Conservation (phyloP, 78 protist species). For the Dictyostelium capitatum region DNA sequence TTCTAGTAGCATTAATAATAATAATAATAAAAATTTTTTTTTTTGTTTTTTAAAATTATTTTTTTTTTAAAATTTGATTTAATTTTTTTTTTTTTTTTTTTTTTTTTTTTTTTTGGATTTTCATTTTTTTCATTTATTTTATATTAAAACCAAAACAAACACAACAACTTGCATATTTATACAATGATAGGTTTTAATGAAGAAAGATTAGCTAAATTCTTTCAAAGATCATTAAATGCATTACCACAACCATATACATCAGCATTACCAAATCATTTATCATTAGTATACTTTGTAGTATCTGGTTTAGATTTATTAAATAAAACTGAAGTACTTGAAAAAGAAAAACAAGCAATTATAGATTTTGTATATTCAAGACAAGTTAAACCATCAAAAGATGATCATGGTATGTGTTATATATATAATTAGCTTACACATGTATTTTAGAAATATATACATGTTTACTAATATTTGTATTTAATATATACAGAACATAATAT, state of each 20-base stretch:
- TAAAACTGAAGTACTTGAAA: constrained; percentile 34
- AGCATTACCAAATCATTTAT: constrained; percentile 64
- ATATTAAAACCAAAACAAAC: background rate
- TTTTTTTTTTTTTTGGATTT: too few species aligned
- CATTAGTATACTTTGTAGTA: constrained; percentile 78
- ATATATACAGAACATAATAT: constrained; percentile 17
- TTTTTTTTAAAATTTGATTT: background rate
- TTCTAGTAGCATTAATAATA: background rate
- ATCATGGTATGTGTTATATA: constrained; percentile 40
- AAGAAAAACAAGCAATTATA: constrained; percentile 49
- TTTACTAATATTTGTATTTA: too few species aligned
- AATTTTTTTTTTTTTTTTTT: background rate
- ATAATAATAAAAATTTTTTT: too few species aligned
- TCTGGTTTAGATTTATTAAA: constrained; percentile 84
- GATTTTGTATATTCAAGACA: constrained; percentile 82
- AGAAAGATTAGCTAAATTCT: constrained; percentile 43
- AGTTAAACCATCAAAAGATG: constrained; percentile 57
- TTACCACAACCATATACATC: constrained; percentile 74
- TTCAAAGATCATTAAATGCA: constrained; percentile 56
- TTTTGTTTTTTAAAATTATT: background rate
- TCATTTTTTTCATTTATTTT: background rate
- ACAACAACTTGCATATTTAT: too few species aligned
- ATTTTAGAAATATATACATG: too few species aligned
- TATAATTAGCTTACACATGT: too few species aligned
- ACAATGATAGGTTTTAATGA: constrained; percentile 23